A percentile compares a stretch with the other conserved stretches of the same genome.
phyloP scores from a whole-genome alignment of 164 flowering plant genomes.

The Magnolia kwangsiensis region DNA sequence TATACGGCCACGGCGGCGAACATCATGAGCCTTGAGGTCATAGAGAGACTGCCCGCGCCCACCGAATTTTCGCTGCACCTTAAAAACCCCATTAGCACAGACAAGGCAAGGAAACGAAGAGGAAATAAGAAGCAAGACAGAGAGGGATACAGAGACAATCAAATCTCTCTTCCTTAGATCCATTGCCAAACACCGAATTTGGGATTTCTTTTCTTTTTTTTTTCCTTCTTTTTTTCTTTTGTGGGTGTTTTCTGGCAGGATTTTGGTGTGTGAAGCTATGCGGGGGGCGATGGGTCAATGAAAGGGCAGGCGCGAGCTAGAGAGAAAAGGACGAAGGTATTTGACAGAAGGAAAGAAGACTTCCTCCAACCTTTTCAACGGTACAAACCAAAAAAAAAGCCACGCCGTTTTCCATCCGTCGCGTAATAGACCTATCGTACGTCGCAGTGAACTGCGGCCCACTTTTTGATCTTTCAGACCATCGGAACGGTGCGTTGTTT shows the following conservation, averaged over 20 bases:
- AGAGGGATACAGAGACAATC: not conserved
- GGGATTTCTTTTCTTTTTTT: not conserved
- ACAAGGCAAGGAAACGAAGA: not conserved
- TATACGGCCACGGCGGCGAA: conserved; percentile 39
- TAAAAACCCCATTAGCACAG: conserved; percentile 30
- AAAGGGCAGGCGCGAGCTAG: not conserved
- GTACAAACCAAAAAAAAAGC: not conserved
- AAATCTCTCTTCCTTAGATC: too few species aligned
- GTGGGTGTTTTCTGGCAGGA: not conserved
- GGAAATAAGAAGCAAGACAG: conserved; percentile 4
- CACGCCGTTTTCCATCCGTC: not conserved
- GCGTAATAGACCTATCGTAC: not conserved
- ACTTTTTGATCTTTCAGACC: too few species aligned
- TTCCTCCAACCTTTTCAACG: not conserved
- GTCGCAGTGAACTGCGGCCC: not conserved
- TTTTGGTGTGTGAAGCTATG: not conserved
- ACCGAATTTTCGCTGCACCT: conserved; percentile 53
- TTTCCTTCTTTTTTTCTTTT: not conserved
- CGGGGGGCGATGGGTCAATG: not conserved
- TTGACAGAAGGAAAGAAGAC: not conserved
- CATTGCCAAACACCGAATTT: not conserved
- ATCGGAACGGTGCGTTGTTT: too few species aligned
- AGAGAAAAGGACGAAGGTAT: not conserved
- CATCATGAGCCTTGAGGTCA: conserved; percentile 57
- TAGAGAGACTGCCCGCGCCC: conserved; percentile 36